These are phyloP conservation scores for Penicillium daleae DNA, from an alignment of 495 filamentous ascomycete genomes.

Conservation along the genomic window DNA sequence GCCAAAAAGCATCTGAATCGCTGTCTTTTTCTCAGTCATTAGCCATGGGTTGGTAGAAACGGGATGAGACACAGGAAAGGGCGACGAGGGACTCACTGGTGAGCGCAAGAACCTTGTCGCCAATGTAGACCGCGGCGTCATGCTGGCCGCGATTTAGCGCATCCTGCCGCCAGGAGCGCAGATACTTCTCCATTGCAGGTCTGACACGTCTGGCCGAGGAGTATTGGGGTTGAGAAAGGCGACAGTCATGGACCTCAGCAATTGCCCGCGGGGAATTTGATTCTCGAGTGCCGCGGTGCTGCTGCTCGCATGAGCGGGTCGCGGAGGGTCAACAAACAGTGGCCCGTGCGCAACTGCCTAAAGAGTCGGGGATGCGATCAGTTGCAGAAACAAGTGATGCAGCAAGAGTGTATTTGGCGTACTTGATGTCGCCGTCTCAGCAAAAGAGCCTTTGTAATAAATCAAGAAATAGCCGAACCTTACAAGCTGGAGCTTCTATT, in stretches of 20 bases:
- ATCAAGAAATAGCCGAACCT: not conserved
- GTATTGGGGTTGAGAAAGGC: too few species aligned
- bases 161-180: conserved; percentile 91
- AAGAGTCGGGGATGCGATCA: not conserved
- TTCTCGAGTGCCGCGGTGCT: conserved; percentile 15
- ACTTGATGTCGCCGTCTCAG: too few species aligned
- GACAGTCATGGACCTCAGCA: conserved; percentile 3
- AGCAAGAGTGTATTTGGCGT: too few species aligned
- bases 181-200: conserved; percentile 78
- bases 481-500: not conserved
- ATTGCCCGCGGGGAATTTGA: conserved; percentile 14
- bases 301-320: conserved; percentile 30
- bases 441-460: too few species aligned
- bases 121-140: conserved; percentile 93
- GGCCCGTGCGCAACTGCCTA: conserved; percentile 25
- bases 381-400: not conserved
- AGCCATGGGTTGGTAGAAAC: conserved; percentile 21
- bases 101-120: conserved; percentile 92
- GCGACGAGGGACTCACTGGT: conserved; percentile 63
- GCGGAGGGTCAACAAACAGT: conserved; percentile 31
- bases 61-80: not conserved
- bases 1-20: conserved; percentile 89
- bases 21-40: conserved; percentile 60
- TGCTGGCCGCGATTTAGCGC: conserved; percentile 91
- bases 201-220: conserved; percentile 6